A percentile compares a stretch with the other conserved stretches of the same genome.
Evolutionary conservation across 1,284 basidiomycete genomes (phyloP).

Genomic region (Golubevia sp.): DNA sequence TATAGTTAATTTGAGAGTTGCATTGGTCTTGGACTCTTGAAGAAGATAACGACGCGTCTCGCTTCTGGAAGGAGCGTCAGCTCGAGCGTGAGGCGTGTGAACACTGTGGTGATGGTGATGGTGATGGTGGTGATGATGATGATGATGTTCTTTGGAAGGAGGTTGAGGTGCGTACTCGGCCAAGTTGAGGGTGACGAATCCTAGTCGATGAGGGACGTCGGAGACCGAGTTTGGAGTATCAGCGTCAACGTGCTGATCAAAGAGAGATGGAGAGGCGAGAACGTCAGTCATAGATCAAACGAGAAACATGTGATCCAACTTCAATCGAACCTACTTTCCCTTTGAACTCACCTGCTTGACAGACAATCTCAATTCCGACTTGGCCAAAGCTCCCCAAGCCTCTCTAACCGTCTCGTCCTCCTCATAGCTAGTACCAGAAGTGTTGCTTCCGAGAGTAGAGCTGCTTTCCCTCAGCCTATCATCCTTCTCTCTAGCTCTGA

Average conservation of each 20-base stretch:
- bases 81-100: conserved; percentile 2
- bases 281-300: not conserved
- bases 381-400: conserved; percentile 32
- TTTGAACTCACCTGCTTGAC: conserved; percentile 40
- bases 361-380: conserved; percentile 34
- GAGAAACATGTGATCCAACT: no score
- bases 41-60: conserved; percentile 75
- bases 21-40: conserved; percentile 76
- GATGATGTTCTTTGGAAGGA: conserved; percentile 38
- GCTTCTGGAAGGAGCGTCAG: conserved; percentile 19
- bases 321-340: no score
- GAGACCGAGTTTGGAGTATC: conserved; percentile 14
- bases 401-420: not conserved
- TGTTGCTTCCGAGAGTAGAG: no score
- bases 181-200: conserved; percentile 72
- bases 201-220: conserved; percentile 64
- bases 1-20: conserved; percentile 73
- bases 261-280: not conserved
- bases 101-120: conserved; percentile 20
- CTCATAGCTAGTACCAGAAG: not conserved
- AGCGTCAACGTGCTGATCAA: conserved; percentile 12
- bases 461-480: no score
- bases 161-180: conserved; percentile 75
- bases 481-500: conserved; percentile 3
- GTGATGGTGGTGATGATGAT: conserved; percentile 27